Base-by-base conservation (phyloP, 2,329 filamentous ascomycete genomes). In the Blastomyces silverae region DNA sequence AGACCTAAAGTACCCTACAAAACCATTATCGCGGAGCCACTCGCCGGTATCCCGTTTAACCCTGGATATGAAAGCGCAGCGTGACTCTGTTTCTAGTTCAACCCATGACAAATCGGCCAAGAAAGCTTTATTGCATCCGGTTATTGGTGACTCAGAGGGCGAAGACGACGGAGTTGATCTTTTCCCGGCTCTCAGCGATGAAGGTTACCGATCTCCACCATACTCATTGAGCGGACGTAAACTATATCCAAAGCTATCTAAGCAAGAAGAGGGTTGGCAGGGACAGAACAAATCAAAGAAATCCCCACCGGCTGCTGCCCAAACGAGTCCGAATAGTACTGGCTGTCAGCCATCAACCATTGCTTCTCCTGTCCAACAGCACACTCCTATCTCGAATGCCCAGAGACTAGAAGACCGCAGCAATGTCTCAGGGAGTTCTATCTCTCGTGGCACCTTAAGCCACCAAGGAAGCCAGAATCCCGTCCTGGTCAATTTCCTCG, bases 61-160 rank as follows among this genome's bases (percentile, higher is more conserved):
- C 57, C 56, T 42, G 67, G 64, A 39, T 63, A 66, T 39, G 64
- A 31, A 44, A 37, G 20, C 69, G 69, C 42, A 20, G 15, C 0
- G 15, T 15, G 57, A 46, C n/a, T 13, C 64, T 64, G 22, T 50
- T 66, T n/a, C 61, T 62, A 6, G 56, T 63, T 39, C 67, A 64
- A 10, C 39, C 46, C n/a, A 65, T 56, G 31, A 66, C 52, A 13
- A 68, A 69, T 22, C 64, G 64, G 28, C n/a, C 7, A 64, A 64
- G 39, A 61, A 31, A 34, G 1, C 25, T 31, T 44, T 28, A 28
- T 52, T 42, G 22, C 42, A 60, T 25, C 59, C 44, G 55, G 70
- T 75, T 1, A 73, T 77, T 64, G 71, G 71, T 11, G 76, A 77
- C 62, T 77, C 76, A 1, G 75, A 77, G 55, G 73, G 73, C 56